phyloP scores from a whole-genome alignment of 2,329 filamentous ascomycete species.

The Colletotrichum sp. region DNA sequence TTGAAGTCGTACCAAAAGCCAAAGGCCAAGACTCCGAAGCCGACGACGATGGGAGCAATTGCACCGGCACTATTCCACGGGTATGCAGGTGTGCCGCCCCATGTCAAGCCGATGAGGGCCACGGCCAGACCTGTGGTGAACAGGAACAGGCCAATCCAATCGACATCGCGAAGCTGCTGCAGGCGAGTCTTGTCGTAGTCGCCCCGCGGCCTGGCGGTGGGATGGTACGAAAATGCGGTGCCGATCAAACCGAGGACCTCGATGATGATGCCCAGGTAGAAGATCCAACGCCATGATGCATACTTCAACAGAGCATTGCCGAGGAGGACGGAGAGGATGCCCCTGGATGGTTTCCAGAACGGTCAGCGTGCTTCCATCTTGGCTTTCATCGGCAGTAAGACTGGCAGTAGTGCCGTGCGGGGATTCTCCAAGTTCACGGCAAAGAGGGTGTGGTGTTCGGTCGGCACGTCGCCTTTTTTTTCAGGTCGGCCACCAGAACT shows the following conservation, averaged over 20 bases:
- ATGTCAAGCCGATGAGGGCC: constrained; percentile 26
- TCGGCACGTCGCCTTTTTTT: constrained; percentile 5
- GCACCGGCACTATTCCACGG: constrained; percentile 20
- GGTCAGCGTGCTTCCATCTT: not conserved
- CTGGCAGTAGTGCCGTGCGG: not conserved
- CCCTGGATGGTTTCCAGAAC: constrained; percentile 25
- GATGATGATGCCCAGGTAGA: constrained; percentile 30
- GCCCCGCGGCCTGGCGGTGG: constrained; percentile 28
- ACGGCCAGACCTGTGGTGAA: constrained; percentile 25
- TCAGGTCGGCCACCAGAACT: not conserved
- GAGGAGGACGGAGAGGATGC: constrained; percentile 28
- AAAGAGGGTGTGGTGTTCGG: not conserved
- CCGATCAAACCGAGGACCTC: constrained; percentile 27
- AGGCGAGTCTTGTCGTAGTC: constrained; percentile 33
- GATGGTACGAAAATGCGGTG: constrained; percentile 29
- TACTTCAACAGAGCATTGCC: constrained; percentile 30
- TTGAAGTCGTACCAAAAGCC: constrained; percentile 29
- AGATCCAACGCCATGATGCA: constrained; percentile 33
- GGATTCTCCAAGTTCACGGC: not conserved
- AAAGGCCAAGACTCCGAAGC: constrained; percentile 18
- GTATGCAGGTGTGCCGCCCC: constrained; percentile 18
- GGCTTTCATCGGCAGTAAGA: not conserved
- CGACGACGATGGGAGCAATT: constrained; percentile 24
- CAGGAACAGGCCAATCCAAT: constrained; percentile 30
- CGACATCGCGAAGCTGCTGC: constrained; percentile 33